Base-by-base conservation (phyloP, 768 basidiomycete species). In the Podaxis sp. region DNA sequence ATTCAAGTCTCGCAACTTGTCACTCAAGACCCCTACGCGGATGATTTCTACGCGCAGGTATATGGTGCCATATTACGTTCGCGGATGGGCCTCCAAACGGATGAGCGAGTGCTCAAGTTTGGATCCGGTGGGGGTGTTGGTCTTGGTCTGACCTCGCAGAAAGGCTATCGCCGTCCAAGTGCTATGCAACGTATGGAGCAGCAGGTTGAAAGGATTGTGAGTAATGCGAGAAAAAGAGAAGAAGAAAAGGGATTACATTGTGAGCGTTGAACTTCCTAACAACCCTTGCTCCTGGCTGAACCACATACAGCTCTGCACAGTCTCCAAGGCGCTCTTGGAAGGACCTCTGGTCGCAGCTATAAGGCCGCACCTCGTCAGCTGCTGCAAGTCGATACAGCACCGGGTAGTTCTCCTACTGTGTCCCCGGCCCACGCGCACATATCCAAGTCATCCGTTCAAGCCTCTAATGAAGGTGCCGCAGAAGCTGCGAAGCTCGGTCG, bases 1-100 rank as follows among this genome's bases (percentile, higher is more conserved):
- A 99, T 99, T 66, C 97, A 99, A 74, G 93, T 99, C 38, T 98
- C 96, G 1, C 97, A 99, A 71, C 90, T 99, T 46, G 95, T 97
- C 49, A 96, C 95, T 5, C 89, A 93, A 70, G 97, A 99, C 76
- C 97, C 97, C 0, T 99, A 96, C 74, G 88, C 93, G 36, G 96
- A 99, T 66, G 97, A 99, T 73, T 99, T 98, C 74, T 99, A 99
- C 71, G 97, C 95, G 11, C 96, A 99, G 75, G 95, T 98, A 2
- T 95, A 93, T 71, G 89, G 92, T 42, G 92, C 93, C 1, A 85
- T 96, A 63, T 70, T 93, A 57, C 87, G 94, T 51, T 89, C 90
- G 42, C 85, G 91, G 61, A 76, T 92, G 81, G 89, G 90, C 59
- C 77, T 92, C 61, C 86, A 87, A 56, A 80, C 82, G 42, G 90